Base-by-base conservation (phyloP, 495 filamentous ascomycete genomes). In the Aspergillus hancockii region DNA sequence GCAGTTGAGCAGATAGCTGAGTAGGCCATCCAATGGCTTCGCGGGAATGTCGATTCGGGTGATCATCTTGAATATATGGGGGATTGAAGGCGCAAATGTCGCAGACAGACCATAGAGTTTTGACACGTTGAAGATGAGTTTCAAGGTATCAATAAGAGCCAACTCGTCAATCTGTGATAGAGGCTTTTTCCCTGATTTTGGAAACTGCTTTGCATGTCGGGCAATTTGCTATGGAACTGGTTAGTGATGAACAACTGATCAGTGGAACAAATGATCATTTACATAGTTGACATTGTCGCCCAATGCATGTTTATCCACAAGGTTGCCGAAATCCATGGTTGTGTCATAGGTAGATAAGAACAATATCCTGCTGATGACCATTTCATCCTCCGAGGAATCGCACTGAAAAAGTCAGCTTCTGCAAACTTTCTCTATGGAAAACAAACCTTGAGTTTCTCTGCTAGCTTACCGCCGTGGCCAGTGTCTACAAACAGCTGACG, bases 281-380 rank as follows among this genome's bases (percentile, higher is more conserved):
- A 87, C 84, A 61, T 79, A 66, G 63, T 84, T 83, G 54, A 97
- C 83, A 60, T 81, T 85, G 14, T 89, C 85, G 3, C 85, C 89
- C 4, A 98, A 74, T 7, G 82, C 75, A 67, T 93, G 74, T 23
- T 92, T 67, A 32, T 88, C 82, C 55, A 96, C 83, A 3, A 97
- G 81, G 0, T 77, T 71, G 28, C 82, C 75, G 52, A 94, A 86
- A 61, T 92, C 78, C 51, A 90, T 66, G 5, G 81, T 84, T 6
- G 92, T 92, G 30, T 85, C 82, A 64, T 97, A 98, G 0, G 94
- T 98, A 13, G 88, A 83, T 3, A 97, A 77, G 59, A 98, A 92
- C 9, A 98, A 74, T 21, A 98, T 88, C 32, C 94, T 83, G 43
- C 88, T 89, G 34, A 85, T 75, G 0, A 97, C 77, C 74, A 98